Percentiles rank a stretch among this genome's conserved stretches.
Conservation (phyloP, 1,284 basidiomycete genomes). For the Papiliotrema laurentii region DNA sequence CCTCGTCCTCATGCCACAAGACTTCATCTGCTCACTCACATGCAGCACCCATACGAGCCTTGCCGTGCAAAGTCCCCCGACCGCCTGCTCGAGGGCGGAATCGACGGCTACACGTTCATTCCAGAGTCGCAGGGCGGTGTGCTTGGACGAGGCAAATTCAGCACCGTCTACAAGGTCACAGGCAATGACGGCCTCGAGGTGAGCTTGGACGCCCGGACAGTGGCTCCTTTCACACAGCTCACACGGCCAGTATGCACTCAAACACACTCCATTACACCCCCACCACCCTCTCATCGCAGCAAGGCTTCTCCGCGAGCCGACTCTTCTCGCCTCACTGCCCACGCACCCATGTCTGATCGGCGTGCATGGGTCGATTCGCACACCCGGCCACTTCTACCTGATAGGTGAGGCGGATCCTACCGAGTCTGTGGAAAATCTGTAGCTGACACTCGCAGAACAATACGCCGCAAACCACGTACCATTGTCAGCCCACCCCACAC, state of each 20-base stretch:
- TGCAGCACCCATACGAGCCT: background rate
- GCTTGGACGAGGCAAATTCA: conserved; percentile 52
- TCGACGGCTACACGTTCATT: conserved; percentile 48
- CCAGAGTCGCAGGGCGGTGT: conserved; percentile 29
- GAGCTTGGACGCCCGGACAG: too few species aligned
- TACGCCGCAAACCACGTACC: conserved; percentile 31
- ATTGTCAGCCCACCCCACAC: conserved; percentile 27
- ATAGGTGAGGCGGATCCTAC: conserved; percentile 43
- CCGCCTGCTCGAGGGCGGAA: conserved; percentile 43
- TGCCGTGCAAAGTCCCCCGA: conserved; percentile 30
- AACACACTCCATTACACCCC: conserved; percentile 56
- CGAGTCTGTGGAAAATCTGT: conserved; percentile 1
- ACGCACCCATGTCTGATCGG: conserved; percentile 55
- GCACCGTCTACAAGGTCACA: conserved; percentile 48
- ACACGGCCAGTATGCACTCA: conserved; percentile 50
- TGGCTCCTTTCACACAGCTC: background rate
- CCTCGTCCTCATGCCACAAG: too few species aligned
- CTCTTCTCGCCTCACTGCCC: conserved; percentile 53
- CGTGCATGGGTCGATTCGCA: conserved; percentile 54
- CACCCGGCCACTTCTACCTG: conserved; percentile 57
- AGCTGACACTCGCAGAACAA: conserved; percentile 30
- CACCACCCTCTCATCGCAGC: conserved; percentile 57
- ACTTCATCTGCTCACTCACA: too few species aligned
- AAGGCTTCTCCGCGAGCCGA: conserved; percentile 55
- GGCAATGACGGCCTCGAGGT: conserved; percentile 38